phyloP scores from a whole-genome alignment of 306 rosid species.

The Citrullus mucosospermus region DNA sequence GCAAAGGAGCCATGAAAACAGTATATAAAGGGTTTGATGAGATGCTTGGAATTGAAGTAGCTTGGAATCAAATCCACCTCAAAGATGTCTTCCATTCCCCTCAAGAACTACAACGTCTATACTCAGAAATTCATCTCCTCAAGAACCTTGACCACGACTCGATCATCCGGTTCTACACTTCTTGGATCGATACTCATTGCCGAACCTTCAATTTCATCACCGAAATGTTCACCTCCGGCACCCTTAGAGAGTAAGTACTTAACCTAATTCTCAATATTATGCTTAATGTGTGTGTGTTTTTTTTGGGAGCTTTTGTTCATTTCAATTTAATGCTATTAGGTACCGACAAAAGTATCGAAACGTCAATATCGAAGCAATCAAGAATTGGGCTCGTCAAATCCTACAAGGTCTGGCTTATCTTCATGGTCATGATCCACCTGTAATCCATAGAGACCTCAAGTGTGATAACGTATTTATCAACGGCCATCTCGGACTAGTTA shows the following conservation, averaged over 20 bases:
- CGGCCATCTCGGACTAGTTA: slow-evolving; percentile 78
- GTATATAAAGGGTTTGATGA: slow-evolving; percentile 80
- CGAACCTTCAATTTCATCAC: slow-evolving; percentile 88
- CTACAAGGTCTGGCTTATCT: slow-evolving; percentile 55
- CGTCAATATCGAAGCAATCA: slow-evolving; percentile 47
- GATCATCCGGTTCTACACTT: slow-evolving; percentile 50
- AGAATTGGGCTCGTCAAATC: slow-evolving; percentile 74
- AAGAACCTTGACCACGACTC: slow-evolving; percentile 67
- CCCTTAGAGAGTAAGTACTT: slow-evolving; percentile 57
- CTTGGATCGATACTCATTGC: slow-evolving; percentile 53
- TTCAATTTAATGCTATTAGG: not conserved
- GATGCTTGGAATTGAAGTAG: slow-evolving; percentile 67
- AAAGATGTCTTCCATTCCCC: slow-evolving; percentile 60
- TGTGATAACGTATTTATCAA: slow-evolving; percentile 84
- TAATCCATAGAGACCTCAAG: slow-evolving; percentile 81
- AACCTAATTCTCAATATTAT: not conserved
- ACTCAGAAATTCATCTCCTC: slow-evolving; percentile 88
- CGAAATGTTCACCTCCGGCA: slow-evolving; percentile 87
- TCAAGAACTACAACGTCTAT: slow-evolving; percentile 58
- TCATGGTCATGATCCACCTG: slow-evolving; percentile 64
- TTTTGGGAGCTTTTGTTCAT: not conserved
- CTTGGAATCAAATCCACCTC: slow-evolving; percentile 84
- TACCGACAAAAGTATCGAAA: slow-evolving; percentile 46
- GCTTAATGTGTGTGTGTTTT: not conserved
- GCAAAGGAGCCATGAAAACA: slow-evolving; percentile 81